Evolutionary conservation across 192 early-diverging fungal species (phyloP), one percentile per base, ranked within the genome.

Genomic region (Podila minutissima): DNA sequence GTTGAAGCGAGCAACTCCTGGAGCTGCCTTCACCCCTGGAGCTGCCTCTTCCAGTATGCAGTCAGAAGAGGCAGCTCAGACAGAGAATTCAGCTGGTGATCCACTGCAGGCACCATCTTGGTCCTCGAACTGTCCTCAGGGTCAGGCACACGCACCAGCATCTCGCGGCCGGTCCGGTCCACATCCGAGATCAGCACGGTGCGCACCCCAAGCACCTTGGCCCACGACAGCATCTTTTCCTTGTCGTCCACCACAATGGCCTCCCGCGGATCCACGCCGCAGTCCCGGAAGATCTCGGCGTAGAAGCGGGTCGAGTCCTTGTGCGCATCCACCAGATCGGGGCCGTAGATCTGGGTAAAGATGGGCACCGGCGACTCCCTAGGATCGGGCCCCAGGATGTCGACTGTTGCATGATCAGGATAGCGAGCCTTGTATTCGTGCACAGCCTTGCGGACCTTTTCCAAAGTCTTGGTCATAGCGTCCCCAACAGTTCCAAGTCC

Each of bases 231-330:
- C 33, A 78, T 71, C 3, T 70, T 28, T 49, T 78, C 75, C 63
- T 78, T 78, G 49, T 78, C 75, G 41, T 78, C 75, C 49, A 78
- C 75, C 20, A 78, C 59, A 22, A 78, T 35, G 5, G 75, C 75
- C 15, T 66, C 64, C 9, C 58, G 28, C 31, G 75, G 59, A 38
- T 70, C 58, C 0, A 78, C 50, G 4, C 69, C 69, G 32, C 58
- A 71, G 46, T 71, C 50, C 26, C 58, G 19, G 24, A 78, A 78
- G 28, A 78, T 67, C 13, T 19, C 55, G 22, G 60, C 58, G 20
- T 78, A 78, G 37, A 67, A 78, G 28, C 28, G 46, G 12, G 58
- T 78, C 49, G 75, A 78, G 29, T 35, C 33, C 22, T 78, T 78
- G 17, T 67, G 69, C 19, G 49, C 60, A 2, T 67, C 32, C 41